Evolutionary conservation across 2,329 filamentous ascomycete species (phyloP), one percentile per base, ranked within the genome.

Genomic region (Dothideomycetes sp.): DNA sequence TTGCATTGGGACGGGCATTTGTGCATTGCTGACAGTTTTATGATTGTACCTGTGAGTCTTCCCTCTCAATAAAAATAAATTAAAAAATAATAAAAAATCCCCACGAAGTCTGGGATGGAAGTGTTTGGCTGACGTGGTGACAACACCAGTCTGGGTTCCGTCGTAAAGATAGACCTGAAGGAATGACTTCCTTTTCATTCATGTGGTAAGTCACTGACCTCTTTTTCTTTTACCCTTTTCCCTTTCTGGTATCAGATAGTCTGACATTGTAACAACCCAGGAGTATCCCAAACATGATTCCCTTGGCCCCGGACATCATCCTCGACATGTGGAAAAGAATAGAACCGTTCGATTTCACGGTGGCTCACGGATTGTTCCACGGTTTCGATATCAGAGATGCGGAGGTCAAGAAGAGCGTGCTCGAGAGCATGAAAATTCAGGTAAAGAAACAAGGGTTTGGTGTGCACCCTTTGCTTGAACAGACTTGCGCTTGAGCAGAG

Each of bases 401-500:
- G 4, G 62, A 69, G 47, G 65, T 84, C 40, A 86, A 82, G 64
- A 54, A 57, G 44, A 71, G 81, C 47, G 70, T 89, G 18, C 52
- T 87, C 53, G 75, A 85, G 45, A 88, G 83, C 56, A 84, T 84
- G 71, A 75, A 84, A 65, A 82, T 85, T 15, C 82, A 86, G 54
- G 65, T 80, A 2, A 64, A 55, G 48, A 45, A 50, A 47, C 12
- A 57, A 49, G 54, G 40, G 28, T 19, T 46, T 41, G 45, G 23
- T 9, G 29, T 45, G 32, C 49, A 54, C 43, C 45, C 43, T 8
- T 42, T 56, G 11, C 37, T 59, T 27, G 33, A 49, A 7, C 51
- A 57, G 46, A 44, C 27, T 10, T 48, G 42, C 43, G 40, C n/a
- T 35, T 35, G 30, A 32, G n/a, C n/a, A n/a, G n/a, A n/a, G n/a